Evolutionary conservation across 352 stramenopile species (phyloP).

Genomic region (Phytophthora vignae): DNA sequence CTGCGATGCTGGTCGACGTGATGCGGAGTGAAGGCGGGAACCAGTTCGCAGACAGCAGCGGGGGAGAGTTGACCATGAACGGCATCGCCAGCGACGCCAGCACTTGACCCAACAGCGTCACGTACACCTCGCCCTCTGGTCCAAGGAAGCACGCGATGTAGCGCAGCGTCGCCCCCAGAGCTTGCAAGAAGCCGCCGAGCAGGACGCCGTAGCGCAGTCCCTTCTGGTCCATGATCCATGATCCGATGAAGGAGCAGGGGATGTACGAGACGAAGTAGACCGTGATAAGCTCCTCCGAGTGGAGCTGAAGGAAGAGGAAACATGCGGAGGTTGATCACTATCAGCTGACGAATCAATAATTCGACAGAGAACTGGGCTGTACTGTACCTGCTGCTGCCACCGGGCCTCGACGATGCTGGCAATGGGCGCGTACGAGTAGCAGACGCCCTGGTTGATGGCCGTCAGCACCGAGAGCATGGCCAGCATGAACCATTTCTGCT

Average conservation of each 20-base stretch:
- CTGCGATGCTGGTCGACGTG: slow-evolving; percentile 74
- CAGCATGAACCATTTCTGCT: slow-evolving; percentile 59
- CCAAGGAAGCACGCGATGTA: slow-evolving; percentile 48
- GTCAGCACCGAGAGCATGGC: slow-evolving; percentile 66
- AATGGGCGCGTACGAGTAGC: slow-evolving; percentile 84
- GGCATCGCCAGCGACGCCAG: slow-evolving; percentile 76
- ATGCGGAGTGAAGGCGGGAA: slow-evolving; percentile 72
- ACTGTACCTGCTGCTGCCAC: slow-evolving; percentile 55
- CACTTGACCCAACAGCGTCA: slow-evolving; percentile 68
- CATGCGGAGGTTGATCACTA: not conserved
- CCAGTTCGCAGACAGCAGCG: slow-evolving; percentile 78
- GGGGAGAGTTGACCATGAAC: slow-evolving; percentile 89
- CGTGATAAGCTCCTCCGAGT: slow-evolving; percentile 79
- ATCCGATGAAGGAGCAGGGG: slow-evolving; percentile 81
- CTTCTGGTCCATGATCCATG: slow-evolving; percentile 85
- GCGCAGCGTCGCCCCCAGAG: slow-evolving; percentile 52
- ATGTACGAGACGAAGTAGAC: slow-evolving; percentile 87
- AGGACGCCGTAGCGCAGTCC: slow-evolving; percentile 70
- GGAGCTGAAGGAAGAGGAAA: slow-evolving; percentile 38
- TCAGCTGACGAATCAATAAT: too few species aligned
- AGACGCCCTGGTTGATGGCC: slow-evolving; percentile 76
- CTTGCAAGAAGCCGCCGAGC: slow-evolving; percentile 64
- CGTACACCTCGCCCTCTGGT: slow-evolving; percentile 36
- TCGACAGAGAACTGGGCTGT: too few species aligned
- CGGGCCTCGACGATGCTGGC: slow-evolving; percentile 64